Base-by-base conservation (phyloP, 1,139 yeast species). In the Nakaseomyces delphensis region DNA sequence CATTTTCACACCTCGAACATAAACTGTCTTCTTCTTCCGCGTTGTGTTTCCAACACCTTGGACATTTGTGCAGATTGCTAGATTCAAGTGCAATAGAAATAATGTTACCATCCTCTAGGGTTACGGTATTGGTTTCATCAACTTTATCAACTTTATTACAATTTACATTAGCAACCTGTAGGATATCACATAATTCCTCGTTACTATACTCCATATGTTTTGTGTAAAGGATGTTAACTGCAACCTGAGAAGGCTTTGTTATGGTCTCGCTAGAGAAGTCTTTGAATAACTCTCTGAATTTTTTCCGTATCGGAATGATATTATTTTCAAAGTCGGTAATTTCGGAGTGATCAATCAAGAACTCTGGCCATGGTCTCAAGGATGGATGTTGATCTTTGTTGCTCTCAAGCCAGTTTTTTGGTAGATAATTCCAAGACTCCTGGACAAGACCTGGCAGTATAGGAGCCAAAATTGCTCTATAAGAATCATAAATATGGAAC, bases 31-130 rank as follows among this genome's bases (percentile, higher is more conserved):
- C 77, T 0, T 50, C 55, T 0, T 59, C 60, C 0, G 94, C 69
- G 13, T 75, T 74, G 56, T 66, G 79, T 56, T 85, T 85, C 98
- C 98, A 91, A 62, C 98, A 91, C 57, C 98, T 73, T 2, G 95
- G 95, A 60, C 98, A 91, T 55, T 86, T 86, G 15, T 44, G 47
- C 11, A 48, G 31, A 7, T 36, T 19, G 39, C 61, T 57, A 24
- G 39, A 38, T 19, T 48, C 37, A 1, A 56, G 48, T 2, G 20
- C 21, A 5, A 56, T 24, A n/a, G 42, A 40, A 7, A 50, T 30
- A 10, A 33, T 39, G 11, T 31, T 30, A n/a, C 49, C 51, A 24
- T 36, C 32, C 3, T 41, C 20, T 10, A 47, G 30, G 7, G 33
- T 48, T n/a, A 21, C 27, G 2, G 39, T 30, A 7, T 9, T 37